Evolutionary conservation across 176 grass and related monocot genomes (phyloP).

Genomic region (Eleusine coracana): DNA sequence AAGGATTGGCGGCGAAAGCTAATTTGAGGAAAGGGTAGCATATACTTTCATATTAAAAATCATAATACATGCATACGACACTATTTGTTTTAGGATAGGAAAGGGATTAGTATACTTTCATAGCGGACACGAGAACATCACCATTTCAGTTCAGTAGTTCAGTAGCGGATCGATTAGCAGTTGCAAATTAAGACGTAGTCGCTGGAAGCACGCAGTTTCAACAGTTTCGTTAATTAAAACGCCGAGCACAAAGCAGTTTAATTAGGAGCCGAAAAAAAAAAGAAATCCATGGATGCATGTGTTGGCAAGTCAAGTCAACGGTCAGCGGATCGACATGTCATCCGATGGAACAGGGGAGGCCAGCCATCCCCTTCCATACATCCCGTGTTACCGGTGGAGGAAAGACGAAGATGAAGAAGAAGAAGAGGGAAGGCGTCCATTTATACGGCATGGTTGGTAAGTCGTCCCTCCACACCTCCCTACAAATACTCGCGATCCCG

Average conservation of each 20-base stretch:
- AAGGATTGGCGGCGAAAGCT: neutral
- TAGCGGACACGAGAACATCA: neutral
- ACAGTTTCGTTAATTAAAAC: neutral
- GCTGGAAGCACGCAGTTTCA: neutral
- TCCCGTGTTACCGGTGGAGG: conserved; percentile 28
- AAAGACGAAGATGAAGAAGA: neutral
- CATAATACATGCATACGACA: neutral
- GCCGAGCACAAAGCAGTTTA: neutral
- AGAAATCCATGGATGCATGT: neutral
- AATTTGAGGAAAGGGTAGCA: neutral
- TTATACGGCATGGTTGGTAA: conserved; percentile 42
- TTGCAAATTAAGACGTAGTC: neutral
- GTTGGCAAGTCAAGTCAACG: conserved; percentile 32
- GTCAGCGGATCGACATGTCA: conserved; percentile 48
- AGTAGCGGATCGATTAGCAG: neutral
- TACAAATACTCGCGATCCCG: conserved; percentile 28
- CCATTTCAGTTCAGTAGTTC: neutral
- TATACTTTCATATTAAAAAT: neutral
- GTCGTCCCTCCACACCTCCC: conserved; percentile 18
- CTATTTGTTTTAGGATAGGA: neutral
- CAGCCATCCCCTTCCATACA: neutral
- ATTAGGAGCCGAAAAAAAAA: no score
- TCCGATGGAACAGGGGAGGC: neutral
- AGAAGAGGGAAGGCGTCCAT: conserved; percentile 27
- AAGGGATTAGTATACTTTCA: neutral